Evolutionary conservation across 2,329 filamentous ascomycete species (phyloP).

Genomic region (Neofusicoccum sp.): DNA sequence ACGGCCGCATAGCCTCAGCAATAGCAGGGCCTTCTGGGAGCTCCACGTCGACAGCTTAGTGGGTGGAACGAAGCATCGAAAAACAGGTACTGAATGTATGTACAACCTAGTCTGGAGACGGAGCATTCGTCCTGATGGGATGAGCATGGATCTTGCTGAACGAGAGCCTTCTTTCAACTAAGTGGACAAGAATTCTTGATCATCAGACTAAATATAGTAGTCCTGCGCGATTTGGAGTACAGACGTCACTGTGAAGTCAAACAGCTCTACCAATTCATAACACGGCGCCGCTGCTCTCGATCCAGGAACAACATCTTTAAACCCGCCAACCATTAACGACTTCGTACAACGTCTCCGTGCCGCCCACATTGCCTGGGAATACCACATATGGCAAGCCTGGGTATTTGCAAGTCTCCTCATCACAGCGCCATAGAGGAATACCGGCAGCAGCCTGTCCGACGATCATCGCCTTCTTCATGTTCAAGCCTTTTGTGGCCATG

Average conservation of each 20-base stretch:
- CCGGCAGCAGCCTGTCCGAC: constrained; percentile 61
- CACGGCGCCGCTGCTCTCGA: no score
- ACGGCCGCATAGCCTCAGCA: no score
- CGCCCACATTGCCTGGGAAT: constrained; percentile 62
- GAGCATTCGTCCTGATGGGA: no score
- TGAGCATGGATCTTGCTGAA: no score
- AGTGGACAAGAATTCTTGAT: background rate
- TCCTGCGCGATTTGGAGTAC: background rate
- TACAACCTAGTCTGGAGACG: no score
- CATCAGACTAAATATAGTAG: background rate
- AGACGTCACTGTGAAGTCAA: background rate
- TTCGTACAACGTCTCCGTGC: constrained; percentile 50
- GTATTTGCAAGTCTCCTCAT: constrained; percentile 56
- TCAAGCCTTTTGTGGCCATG: constrained; percentile 59
- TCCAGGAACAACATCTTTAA: background rate
- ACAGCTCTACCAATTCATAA: no score
- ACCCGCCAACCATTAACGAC: constrained; percentile 46
- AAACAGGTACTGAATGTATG: no score
- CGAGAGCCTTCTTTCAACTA: no score
- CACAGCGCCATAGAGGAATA: constrained; percentile 62
- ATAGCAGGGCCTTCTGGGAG: no score
- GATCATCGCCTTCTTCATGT: constrained; percentile 57
- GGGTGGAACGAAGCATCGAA: no score
- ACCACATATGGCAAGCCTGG: constrained; percentile 59
- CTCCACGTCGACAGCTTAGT: no score